Evolutionary conservation across 768 basidiomycete species (phyloP).

Genomic region (Leucocoprinus sp.): DNA sequence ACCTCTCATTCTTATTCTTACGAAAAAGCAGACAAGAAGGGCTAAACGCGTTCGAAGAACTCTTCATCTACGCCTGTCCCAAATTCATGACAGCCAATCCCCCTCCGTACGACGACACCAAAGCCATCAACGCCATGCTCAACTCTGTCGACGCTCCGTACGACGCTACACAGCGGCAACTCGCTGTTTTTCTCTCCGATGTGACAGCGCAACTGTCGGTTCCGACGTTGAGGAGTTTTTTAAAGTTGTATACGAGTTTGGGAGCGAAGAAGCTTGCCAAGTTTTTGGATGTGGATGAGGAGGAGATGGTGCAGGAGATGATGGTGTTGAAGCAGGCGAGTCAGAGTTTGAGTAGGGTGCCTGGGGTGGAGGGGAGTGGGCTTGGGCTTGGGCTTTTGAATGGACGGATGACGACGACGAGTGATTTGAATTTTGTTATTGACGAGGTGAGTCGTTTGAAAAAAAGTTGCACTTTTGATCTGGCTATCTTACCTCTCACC

Average conservation of each 20-base stretch:
- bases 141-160: constrained; percentile 27
- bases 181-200: constrained; percentile 77
- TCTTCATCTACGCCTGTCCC: constrained; percentile 91
- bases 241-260: constrained; percentile 93
- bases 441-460: constrained; percentile 59
- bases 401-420: constrained; percentile 81
- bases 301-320: constrained; percentile 91
- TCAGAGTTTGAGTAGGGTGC: constrained; percentile 63
- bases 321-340: constrained; percentile 93
- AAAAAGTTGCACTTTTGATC: constrained; percentile 30
- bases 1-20: neutral
- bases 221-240: constrained; percentile 81
- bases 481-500: neutral
- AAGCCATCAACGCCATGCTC: constrained; percentile 45
- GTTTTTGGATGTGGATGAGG: constrained; percentile 88
- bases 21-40: constrained; percentile 60
- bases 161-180: constrained; percentile 81
- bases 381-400: constrained; percentile 54
- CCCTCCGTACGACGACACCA: constrained; percentile 83
- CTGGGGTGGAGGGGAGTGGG: constrained; percentile 39
- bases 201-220: constrained; percentile 69
- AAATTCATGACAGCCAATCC: constrained; percentile 95
- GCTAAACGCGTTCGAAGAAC: constrained; percentile 77
- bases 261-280: constrained; percentile 86
- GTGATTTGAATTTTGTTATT: constrained; percentile 94